These are phyloP conservation scores for Podaxis sp. DNA, from an alignment of 768 basidiomycete species.

Conservation along the genomic window DNA sequence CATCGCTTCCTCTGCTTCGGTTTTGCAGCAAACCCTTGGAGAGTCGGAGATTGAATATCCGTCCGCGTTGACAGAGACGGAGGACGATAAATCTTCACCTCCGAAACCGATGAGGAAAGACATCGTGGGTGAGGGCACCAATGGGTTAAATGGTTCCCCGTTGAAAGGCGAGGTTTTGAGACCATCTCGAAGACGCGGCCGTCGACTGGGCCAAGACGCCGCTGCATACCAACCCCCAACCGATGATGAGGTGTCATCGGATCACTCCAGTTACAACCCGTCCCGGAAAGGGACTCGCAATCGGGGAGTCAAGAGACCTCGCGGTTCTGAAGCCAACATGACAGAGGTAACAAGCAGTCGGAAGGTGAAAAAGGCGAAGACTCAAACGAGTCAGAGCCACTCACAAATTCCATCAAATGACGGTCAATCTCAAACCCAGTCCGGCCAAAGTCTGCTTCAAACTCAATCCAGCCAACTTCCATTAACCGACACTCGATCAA, in stretches of 20 bases:
- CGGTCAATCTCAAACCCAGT: not conserved
- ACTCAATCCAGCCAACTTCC: not conserved
- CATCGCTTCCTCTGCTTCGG: not conserved
- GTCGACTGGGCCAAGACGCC: slow-evolving; percentile 12
- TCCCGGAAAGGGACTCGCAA: slow-evolving; percentile 20
- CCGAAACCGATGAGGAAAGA: not conserved
- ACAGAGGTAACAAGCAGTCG: slow-evolving; percentile 26
- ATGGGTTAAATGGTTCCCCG: not conserved
- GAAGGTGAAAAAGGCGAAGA: slow-evolving; percentile 35
- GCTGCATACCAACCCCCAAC: slow-evolving; percentile 34
- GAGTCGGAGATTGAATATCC: not conserved
- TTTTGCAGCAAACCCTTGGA: slow-evolving; percentile 2
- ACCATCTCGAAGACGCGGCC: not conserved
- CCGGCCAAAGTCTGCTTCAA: not conserved
- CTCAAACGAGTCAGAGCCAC: slow-evolving; percentile 16
- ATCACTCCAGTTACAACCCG: slow-evolving; percentile 24
- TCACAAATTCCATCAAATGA: not conserved
- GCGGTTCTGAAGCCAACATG: slow-evolving; percentile 27
- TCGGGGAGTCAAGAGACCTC: slow-evolving; percentile 35
- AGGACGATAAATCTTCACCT: slow-evolving; percentile 1
- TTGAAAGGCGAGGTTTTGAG: not conserved
- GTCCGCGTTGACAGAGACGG: slow-evolving; percentile 7
- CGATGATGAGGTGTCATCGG: slow-evolving; percentile 25
- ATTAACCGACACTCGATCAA: slow-evolving; percentile 17
- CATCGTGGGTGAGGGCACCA: not conserved